Evolutionary conservation across 257 asterid species (phyloP), one percentile per base, ranked within the genome.

Genomic region (Rubia yunnanensis): DNA sequence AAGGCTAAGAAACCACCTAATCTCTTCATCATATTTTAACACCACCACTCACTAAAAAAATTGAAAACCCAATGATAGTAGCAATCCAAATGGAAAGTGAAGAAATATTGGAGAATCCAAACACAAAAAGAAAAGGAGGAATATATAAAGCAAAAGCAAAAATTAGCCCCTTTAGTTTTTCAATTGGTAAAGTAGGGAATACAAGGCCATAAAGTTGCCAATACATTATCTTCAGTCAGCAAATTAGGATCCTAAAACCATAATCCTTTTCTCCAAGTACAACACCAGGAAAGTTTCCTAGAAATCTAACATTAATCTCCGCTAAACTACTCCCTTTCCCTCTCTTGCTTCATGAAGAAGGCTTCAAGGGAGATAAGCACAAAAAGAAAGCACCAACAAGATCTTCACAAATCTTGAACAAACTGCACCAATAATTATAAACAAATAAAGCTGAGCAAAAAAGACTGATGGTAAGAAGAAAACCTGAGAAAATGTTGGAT

Each of bases 201-300:
- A 73, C 75, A 68, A 82, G 74, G 91, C 81, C 41, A 70, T 70
- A 81, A 77, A 81, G 79, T 59, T 67, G 68, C 52, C 69, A 39
- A 65, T 61, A 66, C 69, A 66, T 60, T 60, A 35, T 61, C 68
- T 63, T 70, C 36, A 56, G 68, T 66, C 64, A 69, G 68, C 64
- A 14, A 27, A 58, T 65, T 68, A 24, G 20, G 53, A 32, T 62
- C 56, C 53, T 60, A 60, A 46, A 65, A 14, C 60, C 27, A 14
- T n/a, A 70, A 52, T 46, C 59, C 63, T 41, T 39, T 63, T 41
- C 55, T 32, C 28, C 57, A 28, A 56, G 27, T 48, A 28, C 28
- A 72, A 76, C 7, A 63, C 53, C 67, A 64, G 60, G 13, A 55
- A 44, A 60, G 67, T 49, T 26, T 56, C 49, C 70, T 49, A 23